phyloP scores from a whole-genome alignment of 768 basidiomycete species.

The Naganishia antarctica region DNA sequence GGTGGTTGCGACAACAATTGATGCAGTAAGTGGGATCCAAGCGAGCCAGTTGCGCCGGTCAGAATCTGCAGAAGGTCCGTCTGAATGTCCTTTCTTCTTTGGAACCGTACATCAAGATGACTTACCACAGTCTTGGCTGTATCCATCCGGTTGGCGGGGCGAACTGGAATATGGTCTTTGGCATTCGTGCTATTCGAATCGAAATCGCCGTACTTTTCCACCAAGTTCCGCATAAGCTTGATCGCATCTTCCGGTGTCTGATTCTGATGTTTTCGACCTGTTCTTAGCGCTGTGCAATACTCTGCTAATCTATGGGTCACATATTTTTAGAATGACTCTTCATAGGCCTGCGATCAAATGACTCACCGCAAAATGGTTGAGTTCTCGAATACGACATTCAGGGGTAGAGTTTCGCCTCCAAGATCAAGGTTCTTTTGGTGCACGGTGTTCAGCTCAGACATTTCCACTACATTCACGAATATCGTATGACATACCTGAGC shows the following conservation, averaged over 20 bases:
- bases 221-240: constrained; percentile 34
- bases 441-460: not conserved
- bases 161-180: not conserved
- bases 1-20: constrained; percentile 21
- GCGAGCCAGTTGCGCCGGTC: constrained; percentile 47
- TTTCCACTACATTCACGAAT: not conserved
- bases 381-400: constrained; percentile 46
- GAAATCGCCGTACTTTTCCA: constrained; percentile 35
- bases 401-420: constrained; percentile 28
- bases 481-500: constrained; percentile 32
- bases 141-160: not conserved
- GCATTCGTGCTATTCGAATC: not conserved
- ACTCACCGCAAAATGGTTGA: constrained; percentile 35
- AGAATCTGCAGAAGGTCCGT: constrained; percentile 33
- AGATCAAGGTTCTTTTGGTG: constrained; percentile 31
- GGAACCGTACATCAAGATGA: not conserved
- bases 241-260: constrained; percentile 14
- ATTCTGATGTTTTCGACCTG: not conserved
- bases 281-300: constrained; percentile 31
- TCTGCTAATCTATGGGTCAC: not conserved
- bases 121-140: constrained; percentile 1
- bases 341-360: not conserved
- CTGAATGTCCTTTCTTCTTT: not conserved
- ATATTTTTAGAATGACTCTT: not conserved
- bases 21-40: constrained; percentile 40